A percentile compares a stretch with the other conserved stretches of the same genome.
These are phyloP conservation scores for Aspergillus udagawae DNA, from an alignment of 2,329 filamentous ascomycete species.

Conservation along the genomic window DNA sequence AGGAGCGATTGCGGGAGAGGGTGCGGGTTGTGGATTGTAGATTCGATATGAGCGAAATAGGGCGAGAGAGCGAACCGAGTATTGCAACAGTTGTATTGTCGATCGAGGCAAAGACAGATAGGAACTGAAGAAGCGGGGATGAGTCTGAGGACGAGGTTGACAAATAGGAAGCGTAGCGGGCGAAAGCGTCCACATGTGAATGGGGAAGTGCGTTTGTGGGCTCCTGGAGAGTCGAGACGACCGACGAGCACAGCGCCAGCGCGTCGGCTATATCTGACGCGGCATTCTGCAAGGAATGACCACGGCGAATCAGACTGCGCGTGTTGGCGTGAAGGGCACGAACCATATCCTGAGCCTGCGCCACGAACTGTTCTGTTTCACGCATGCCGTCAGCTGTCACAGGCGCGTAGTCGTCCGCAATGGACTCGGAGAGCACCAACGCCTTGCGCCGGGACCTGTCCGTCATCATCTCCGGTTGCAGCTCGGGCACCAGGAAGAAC, in stretches of 20 bases:
- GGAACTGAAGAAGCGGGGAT: slow-evolving; percentile 68
- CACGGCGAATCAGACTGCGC: slow-evolving; percentile 74
- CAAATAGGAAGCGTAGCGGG: slow-evolving; percentile 65
- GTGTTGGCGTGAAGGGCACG: slow-evolving; percentile 79
- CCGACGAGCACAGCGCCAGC: slow-evolving; percentile 39
- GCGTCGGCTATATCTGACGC: slow-evolving; percentile 47
- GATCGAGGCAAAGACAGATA: slow-evolving; percentile 73
- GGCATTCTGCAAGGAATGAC: slow-evolving; percentile 67
- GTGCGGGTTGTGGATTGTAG: slow-evolving; percentile 71
- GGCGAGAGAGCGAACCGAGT: slow-evolving; percentile 71
- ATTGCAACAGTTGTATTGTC: slow-evolving; percentile 81
- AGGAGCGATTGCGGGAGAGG: slow-evolving; percentile 72
- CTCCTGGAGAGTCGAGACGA: slow-evolving; percentile 48
- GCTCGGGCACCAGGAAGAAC: slow-evolving; percentile 93
- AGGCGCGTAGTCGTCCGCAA: slow-evolving; percentile 84
- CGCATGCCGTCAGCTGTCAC: slow-evolving; percentile 66
- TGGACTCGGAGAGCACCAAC: slow-evolving; percentile 73
- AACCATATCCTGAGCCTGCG: slow-evolving; percentile 85
- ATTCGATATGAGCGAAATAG: slow-evolving; percentile 69
- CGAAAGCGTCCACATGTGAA: slow-evolving; percentile 65
- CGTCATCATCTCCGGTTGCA: slow-evolving; percentile 85
- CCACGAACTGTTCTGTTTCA: slow-evolving; percentile 89
- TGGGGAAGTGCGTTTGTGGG: slow-evolving; percentile 61
- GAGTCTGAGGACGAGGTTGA: slow-evolving; percentile 60
- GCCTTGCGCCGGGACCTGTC: slow-evolving; percentile 85